phyloP scores from a whole-genome alignment of 2,329 filamentous ascomycete genomes.

The Fonsecaea erecta region DNA sequence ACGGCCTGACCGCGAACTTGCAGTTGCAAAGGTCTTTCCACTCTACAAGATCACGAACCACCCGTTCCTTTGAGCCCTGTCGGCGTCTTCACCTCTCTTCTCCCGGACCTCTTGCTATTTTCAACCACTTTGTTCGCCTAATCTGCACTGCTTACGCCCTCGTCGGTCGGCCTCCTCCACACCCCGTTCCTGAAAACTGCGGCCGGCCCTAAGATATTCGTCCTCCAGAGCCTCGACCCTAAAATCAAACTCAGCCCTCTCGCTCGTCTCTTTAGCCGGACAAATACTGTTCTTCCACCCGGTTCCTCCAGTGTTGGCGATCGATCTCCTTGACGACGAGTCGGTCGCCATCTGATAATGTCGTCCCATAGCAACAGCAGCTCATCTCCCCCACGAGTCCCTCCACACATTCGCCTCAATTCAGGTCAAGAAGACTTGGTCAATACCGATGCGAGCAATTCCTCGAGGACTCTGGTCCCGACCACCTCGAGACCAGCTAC shows the following conservation, averaged over 20 bases:
- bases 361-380: slow-evolving; percentile 35
- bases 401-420: slow-evolving; percentile 68
- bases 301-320: slow-evolving; percentile 23
- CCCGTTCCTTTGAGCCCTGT: background rate
- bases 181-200: slow-evolving; percentile 56
- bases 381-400: slow-evolving; percentile 37
- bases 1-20: slow-evolving; percentile 13
- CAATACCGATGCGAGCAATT: slow-evolving; percentile 32
- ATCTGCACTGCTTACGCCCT: slow-evolving; percentile 23
- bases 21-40: background rate
- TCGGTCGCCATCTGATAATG: slow-evolving; percentile 35
- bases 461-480: slow-evolving; percentile 32
- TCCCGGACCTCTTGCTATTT: slow-evolving; percentile 10
- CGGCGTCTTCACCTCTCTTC: slow-evolving; percentile 15
- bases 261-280: slow-evolving; percentile 8
- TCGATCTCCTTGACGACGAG: slow-evolving; percentile 36
- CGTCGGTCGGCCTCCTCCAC: slow-evolving; percentile 51
- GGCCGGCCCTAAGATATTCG: slow-evolving; percentile 8
- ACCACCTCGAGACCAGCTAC: slow-evolving; percentile 24
- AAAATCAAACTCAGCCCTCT: slow-evolving; percentile 9
- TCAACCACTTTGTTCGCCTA: slow-evolving; percentile 20
- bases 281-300: slow-evolving; percentile 14
- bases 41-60: slow-evolving; percentile 5
- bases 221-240: slow-evolving; percentile 10
- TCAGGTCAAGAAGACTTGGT: slow-evolving; percentile 62